Conservation (phyloP, 176 grass and related monocot species). For the Urochloa ruziziensis region DNA sequence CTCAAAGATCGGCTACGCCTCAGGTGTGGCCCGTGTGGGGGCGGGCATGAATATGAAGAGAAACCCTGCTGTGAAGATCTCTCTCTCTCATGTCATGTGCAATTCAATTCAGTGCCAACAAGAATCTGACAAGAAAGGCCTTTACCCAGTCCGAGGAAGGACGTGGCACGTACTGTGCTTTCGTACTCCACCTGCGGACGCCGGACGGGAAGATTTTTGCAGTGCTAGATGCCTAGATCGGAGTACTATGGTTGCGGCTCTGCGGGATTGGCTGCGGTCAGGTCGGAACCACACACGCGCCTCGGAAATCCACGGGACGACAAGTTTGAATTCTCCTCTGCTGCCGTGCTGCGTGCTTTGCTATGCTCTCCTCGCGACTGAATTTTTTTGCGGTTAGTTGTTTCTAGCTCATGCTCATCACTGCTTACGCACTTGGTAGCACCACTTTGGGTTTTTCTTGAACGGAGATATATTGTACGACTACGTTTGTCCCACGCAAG, state of each 20-base stretch:
- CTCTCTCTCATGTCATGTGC: too few relatives aligned
- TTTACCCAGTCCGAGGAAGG: neutral
- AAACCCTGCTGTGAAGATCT: neutral
- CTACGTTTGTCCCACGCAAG: neutral
- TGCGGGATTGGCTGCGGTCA: neutral
- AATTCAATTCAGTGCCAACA: too few relatives aligned
- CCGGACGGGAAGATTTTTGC: neutral
- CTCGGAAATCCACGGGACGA: neutral
- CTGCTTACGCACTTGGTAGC: slow-evolving; percentile 34
- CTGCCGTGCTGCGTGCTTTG: neutral
- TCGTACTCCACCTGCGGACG: neutral
- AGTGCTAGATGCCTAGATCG: neutral
- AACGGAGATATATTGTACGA: neutral
- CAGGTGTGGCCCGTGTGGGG: too few relatives aligned
- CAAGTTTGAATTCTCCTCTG: neutral
- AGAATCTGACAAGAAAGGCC: neutral
- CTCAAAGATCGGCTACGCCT: neutral
- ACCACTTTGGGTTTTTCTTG: neutral
- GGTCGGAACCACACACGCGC: neutral
- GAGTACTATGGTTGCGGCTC: neutral
- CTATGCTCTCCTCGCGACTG: neutral
- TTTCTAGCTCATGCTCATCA: slow-evolving; percentile 13
- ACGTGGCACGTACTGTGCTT: neutral
- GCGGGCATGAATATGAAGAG: too few relatives aligned
- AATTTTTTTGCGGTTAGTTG: too few relatives aligned